A percentile compares a stretch with the other conserved stretches of the same genome.
phyloP scores from a whole-genome alignment of 2,329 filamentous ascomycete species.

The Phoma sp. region DNA sequence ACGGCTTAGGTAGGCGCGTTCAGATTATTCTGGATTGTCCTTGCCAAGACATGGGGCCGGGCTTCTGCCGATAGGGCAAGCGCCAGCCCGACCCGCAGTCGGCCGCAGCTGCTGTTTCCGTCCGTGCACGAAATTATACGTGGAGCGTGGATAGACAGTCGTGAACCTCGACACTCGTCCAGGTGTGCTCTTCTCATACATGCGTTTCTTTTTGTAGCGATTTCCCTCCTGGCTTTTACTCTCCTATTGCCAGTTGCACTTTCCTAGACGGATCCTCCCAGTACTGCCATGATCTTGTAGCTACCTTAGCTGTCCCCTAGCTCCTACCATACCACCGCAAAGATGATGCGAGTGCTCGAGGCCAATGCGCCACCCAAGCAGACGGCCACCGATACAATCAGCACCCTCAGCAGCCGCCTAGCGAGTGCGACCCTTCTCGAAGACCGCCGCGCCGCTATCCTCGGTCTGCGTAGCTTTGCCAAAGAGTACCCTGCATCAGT shows the following conservation, averaged over 20 bases:
- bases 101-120: neutral
- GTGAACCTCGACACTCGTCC: neutral
- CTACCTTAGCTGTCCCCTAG: neutral
- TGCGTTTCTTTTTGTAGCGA: conserved; percentile 1
- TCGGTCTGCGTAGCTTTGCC: conserved; percentile 91
- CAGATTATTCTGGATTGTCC: neutral
- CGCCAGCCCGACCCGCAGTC: conserved; percentile 4
- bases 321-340: conserved; percentile 13
- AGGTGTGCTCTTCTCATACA: neutral
- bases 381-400: conserved; percentile 93
- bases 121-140: conserved; percentile 31
- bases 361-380: conserved; percentile 88
- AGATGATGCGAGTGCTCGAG: conserved; percentile 63
- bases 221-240: neutral
- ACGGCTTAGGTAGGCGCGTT: neutral
- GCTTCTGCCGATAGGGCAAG: conserved; percentile 21
- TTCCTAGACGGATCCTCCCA: neutral
- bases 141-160: conserved; percentile 8
- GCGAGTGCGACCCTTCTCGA: conserved; percentile 90
- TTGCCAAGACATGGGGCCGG: conserved; percentile 16
- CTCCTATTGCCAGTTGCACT: neutral
- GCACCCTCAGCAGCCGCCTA: conserved; percentile 83
- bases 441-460: conserved; percentile 89
- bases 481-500: conserved; percentile 97
- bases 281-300: conserved; percentile 26